Conservation (phyloP, 306 rosid species). For the Ochetophila trinervis region DNA sequence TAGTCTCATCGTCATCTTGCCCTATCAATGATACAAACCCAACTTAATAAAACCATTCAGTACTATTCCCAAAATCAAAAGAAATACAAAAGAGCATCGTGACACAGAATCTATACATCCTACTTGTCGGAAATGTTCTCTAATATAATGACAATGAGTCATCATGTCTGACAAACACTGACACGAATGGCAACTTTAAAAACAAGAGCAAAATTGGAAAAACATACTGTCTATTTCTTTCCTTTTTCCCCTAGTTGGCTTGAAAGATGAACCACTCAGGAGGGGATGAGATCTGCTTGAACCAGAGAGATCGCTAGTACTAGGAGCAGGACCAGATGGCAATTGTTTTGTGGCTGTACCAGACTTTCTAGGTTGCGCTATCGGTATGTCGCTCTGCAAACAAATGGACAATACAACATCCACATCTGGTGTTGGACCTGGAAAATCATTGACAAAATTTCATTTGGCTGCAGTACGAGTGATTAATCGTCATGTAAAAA, state of each 20-base stretch:
- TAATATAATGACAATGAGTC: not conserved
- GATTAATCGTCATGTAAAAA: constrained; percentile 1
- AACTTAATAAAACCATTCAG: not conserved
- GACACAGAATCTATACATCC: too few relatives aligned
- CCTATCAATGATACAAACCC: constrained; percentile 34
- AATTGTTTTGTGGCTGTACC: constrained; percentile 37
- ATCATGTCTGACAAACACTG: not conserved
- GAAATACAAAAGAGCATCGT: too few relatives aligned
- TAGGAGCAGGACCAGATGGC: constrained; percentile 53
- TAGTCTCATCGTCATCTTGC: constrained; percentile 77
- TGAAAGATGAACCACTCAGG: constrained; percentile 54
- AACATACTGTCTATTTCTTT: constrained; percentile 72
- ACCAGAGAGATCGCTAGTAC: constrained; percentile 76
- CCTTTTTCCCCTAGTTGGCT: constrained; percentile 61
- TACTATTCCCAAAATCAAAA: not conserved
- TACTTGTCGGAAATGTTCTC: not conserved
- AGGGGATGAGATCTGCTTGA: constrained; percentile 76
- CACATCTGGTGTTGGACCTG: constrained; percentile 93
- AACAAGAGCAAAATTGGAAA: not conserved
- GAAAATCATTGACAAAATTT: constrained; percentile 28
- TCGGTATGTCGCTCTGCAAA: constrained; percentile 68
- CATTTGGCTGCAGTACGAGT: constrained; percentile 8
- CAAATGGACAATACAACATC: constrained; percentile 84
- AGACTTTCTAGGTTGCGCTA: constrained; percentile 45
- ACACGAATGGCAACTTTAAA: not conserved